Conservation (phyloP, 1,284 basidiomycete species). For the Taiwanofungus camphoratus region DNA sequence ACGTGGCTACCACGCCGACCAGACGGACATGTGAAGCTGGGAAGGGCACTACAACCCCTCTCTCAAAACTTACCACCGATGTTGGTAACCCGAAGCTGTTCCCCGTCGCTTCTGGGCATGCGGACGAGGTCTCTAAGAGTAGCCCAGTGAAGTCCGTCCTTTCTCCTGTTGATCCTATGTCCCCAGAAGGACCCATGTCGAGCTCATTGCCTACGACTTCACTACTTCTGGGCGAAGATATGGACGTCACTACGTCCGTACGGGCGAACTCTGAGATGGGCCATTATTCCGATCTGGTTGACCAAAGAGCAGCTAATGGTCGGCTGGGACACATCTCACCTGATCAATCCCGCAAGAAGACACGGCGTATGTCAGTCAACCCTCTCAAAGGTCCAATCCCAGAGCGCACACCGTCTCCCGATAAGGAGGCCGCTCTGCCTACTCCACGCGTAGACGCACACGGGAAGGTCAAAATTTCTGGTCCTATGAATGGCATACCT, state of each 20-base stretch:
- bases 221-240: slow-evolving; percentile 35
- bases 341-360: slow-evolving; percentile 48
- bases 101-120: slow-evolving; percentile 36
- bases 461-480: slow-evolving; percentile 81
- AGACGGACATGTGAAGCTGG: slow-evolving; percentile 59
- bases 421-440: slow-evolving; percentile 35
- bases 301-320: slow-evolving; percentile 28
- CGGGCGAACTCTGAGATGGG: slow-evolving; percentile 75
- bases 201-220: slow-evolving; percentile 46
- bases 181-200: slow-evolving; percentile 52
- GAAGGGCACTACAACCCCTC: slow-evolving; percentile 51
- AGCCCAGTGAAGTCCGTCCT: slow-evolving; percentile 53
- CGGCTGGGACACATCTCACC: slow-evolving; percentile 42
- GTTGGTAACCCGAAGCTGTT: slow-evolving; percentile 58
- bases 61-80: slow-evolving; percentile 53
- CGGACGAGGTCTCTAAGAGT: slow-evolving; percentile 25
- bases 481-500: slow-evolving; percentile 78
- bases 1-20: slow-evolving; percentile 29
- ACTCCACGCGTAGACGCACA: slow-evolving; percentile 33
- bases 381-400: slow-evolving; percentile 41
- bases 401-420: slow-evolving; percentile 58
- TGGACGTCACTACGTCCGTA: slow-evolving; percentile 32
- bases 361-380: slow-evolving; percentile 47
- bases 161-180: slow-evolving; percentile 37
- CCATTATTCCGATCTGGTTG: slow-evolving; percentile 62